Conservation (phyloP, 257 asterid species). For the Nyctanthes arbortristis region DNA sequence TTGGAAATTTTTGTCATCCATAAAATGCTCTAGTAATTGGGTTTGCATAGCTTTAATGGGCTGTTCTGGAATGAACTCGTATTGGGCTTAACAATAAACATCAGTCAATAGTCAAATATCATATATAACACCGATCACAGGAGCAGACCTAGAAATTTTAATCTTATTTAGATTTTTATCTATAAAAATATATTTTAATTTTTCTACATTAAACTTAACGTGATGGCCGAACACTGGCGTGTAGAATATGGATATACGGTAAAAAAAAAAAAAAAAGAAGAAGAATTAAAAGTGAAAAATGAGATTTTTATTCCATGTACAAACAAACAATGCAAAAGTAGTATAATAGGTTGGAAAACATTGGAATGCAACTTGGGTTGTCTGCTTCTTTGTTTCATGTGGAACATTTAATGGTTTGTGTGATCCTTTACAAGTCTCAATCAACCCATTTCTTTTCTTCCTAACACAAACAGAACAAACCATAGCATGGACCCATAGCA, state of each 20-base stretch:
- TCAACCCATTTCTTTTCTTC: background rate
- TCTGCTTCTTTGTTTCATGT: background rate
- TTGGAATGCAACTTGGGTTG: background rate
- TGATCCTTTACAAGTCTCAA: slow-evolving; percentile 8
- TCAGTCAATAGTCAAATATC: background rate
- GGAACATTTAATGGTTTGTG: background rate
- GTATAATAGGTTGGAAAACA: too few species aligned
- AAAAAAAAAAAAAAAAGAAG: too few species aligned
- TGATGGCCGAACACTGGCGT: too few species aligned
- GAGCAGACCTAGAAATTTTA: too few species aligned
- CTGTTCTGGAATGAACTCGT: background rate
- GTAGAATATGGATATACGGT: too few species aligned
- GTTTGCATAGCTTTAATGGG: background rate
- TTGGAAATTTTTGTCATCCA: too few species aligned
- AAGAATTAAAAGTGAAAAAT: too few species aligned
- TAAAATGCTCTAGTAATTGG: too few species aligned
- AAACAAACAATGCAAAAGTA: background rate
- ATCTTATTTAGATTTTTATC: too few species aligned
- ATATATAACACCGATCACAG: too few species aligned
- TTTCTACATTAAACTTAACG: too few species aligned
- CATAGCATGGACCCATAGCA: slow-evolving; percentile 29
- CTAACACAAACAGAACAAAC: slow-evolving; percentile 23
- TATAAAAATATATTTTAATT: too few species aligned
- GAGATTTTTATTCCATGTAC: background rate
- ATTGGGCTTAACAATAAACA: background rate